Conservation (phyloP, 352 stramenopile genomes). For the Phytophthora sojae region DNA sequence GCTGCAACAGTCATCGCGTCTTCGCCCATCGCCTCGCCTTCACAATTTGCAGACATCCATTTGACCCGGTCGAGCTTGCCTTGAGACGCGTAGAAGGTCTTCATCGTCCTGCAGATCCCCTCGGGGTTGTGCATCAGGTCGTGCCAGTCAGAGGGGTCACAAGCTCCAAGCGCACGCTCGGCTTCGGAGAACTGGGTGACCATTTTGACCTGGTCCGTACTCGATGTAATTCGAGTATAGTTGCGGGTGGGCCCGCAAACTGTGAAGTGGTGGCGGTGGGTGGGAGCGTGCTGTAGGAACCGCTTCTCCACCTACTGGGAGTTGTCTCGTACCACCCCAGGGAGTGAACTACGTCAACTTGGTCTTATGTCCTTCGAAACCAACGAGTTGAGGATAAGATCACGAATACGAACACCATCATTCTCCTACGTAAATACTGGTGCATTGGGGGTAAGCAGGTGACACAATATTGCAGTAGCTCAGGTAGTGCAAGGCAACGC, state of each 20-base stretch:
- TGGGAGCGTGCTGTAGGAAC: neutral
- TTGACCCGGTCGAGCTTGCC: neutral
- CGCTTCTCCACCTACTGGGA: too few relatives aligned
- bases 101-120: neutral
- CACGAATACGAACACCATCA: neutral
- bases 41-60: neutral
- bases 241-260: neutral
- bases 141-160: neutral
- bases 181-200: neutral
- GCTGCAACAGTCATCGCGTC: neutral
- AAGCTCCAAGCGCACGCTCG: neutral
- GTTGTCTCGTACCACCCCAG: neutral
- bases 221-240: neutral
- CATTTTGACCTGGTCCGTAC: neutral
- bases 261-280: neutral
- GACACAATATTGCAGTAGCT: too few relatives aligned
- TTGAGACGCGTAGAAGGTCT: neutral
- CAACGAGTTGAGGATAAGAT: neutral
- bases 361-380: neutral
- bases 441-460: too few relatives aligned
- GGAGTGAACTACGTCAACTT: neutral
- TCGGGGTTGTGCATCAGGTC: neutral
- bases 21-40: neutral
- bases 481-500: too few relatives aligned
- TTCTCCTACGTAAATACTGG: neutral